These are phyloP conservation scores for Cystobasidiaceae sp. DNA, from an alignment of 1,284 basidiomycete genomes.

Conservation along the genomic window DNA sequence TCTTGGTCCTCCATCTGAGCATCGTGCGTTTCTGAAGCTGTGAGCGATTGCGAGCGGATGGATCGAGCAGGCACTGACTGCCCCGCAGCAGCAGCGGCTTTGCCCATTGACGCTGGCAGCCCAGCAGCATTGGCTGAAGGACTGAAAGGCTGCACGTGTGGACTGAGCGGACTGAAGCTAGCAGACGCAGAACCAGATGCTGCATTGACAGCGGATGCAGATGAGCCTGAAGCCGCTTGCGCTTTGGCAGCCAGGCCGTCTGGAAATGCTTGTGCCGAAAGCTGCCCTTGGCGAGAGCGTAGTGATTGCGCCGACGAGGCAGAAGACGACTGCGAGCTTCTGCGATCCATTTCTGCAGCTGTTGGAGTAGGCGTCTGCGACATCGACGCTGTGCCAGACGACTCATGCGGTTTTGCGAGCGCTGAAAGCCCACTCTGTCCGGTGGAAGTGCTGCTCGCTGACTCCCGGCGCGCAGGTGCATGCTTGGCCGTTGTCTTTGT, in stretches of 20 bases:
- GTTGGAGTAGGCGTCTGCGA: neutral
- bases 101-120: neutral
- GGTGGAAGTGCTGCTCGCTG: no score
- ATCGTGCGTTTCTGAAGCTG: no score
- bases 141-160: conserved; percentile 40
- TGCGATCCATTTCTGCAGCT: neutral
- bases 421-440: no score
- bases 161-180: conserved; percentile 32
- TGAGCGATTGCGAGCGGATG: neutral
- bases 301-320: neutral
- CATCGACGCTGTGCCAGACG: neutral
- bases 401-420: no score
- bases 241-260: neutral
- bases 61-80: no score
- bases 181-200: neutral
- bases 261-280: no score
- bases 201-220: neutral
- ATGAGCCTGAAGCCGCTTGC: neutral
- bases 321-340: neutral
- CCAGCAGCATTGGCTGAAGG: conserved; percentile 21
- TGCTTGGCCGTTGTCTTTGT: no score
- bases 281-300: neutral
- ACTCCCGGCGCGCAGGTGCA: no score
- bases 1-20: no score
- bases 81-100: neutral